A percentile compares a stretch with the other conserved stretches of the same genome.
These are phyloP conservation scores for Leptoxyphium fumago DNA, from an alignment of 2,329 filamentous ascomycete genomes.

Conservation along the genomic window DNA sequence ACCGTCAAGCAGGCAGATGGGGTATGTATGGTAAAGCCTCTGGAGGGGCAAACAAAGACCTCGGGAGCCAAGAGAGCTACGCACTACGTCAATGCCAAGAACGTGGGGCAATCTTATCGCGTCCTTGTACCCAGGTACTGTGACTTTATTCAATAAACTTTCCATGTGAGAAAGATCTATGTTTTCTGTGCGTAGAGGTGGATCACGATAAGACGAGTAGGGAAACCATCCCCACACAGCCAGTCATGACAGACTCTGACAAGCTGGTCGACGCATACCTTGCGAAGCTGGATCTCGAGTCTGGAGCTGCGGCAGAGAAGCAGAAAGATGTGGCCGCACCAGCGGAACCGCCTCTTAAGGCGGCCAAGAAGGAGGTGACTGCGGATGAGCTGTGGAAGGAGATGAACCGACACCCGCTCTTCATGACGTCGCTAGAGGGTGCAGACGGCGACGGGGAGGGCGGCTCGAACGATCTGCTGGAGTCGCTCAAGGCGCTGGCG, in stretches of 20 bases:
- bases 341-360: conserved; percentile 43
- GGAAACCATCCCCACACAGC: too few species aligned
- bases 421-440: conserved; percentile 80
- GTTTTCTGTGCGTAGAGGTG: too few species aligned
- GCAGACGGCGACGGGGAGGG: conserved; percentile 44
- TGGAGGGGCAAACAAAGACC: too few species aligned
- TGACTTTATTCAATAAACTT: too few species aligned
- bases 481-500: conserved; percentile 76
- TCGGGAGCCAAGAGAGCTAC: too few species aligned
- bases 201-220: too few species aligned
- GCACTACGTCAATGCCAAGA: too few species aligned
- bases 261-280: neutral
- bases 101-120: too few species aligned
- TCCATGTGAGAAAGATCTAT: too few species aligned
- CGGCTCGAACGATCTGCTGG: conserved; percentile 53
- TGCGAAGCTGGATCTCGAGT: neutral
- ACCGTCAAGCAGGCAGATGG: too few species aligned
- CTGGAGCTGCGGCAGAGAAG: neutral
- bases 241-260: neutral
- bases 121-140: too few species aligned
- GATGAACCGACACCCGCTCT: conserved; percentile 64
- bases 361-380: conserved; percentile 39
- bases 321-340: conserved; percentile 13
- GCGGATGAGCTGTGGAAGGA: conserved; percentile 47
- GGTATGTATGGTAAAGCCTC: too few species aligned